Base-by-base conservation (phyloP, 352 stramenopile genomes). In the Globisporangium cederbergense region DNA sequence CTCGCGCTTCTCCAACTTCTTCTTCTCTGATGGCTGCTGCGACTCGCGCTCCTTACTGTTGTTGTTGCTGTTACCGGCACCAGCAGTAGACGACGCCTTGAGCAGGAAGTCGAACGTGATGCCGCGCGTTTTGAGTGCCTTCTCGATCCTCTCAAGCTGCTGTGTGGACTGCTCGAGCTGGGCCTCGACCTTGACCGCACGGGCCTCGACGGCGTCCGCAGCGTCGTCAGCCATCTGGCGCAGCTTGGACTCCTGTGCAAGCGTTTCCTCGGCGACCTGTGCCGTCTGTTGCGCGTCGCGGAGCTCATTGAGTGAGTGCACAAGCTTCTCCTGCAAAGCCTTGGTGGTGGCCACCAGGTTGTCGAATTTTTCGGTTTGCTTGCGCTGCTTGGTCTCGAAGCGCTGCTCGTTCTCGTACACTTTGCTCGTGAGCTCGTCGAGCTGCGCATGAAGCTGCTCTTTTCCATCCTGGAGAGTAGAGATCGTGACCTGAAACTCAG, bases 71-170 rank as follows among this genome's bases (percentile, higher is more conserved):
- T 52, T 71, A 13, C 28, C 40, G 20, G 32, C 74, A 64, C 65
- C 36, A 3, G 46, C 51, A 25, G 20, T 11, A 13, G 36, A n/a
- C 8, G 28, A 46, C 9, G 55, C 22, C 22, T 79, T 88, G 20
- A 89, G 55, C 25, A 89, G 40, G 46, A 79, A 89, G n/a, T 86
- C 80, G 51, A 83, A 72, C n/a, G 80, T 85, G 65, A 89, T 85
- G 2, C 80, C 80, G 14, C 82, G 82, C n/a, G 75, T 75, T 64
- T 77, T 69, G 28, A 89, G 77, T 14, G 78, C 78, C 3, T 71
- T 72, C 54, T 87, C 78, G 5, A 89, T 38, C 18, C 71, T 60
- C 40, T 60, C 68, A 14, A 88, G 61, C 25, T 85, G 75, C 30
- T 60, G 43, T 43, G 46, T 56, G 22, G 71, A 62, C 4, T 77